Percentiles rank a stretch among this genome's conserved stretches.
Evolutionary conservation across 345 rosid species (phyloP).

Genomic region (Gossypium anomalum): DNA sequence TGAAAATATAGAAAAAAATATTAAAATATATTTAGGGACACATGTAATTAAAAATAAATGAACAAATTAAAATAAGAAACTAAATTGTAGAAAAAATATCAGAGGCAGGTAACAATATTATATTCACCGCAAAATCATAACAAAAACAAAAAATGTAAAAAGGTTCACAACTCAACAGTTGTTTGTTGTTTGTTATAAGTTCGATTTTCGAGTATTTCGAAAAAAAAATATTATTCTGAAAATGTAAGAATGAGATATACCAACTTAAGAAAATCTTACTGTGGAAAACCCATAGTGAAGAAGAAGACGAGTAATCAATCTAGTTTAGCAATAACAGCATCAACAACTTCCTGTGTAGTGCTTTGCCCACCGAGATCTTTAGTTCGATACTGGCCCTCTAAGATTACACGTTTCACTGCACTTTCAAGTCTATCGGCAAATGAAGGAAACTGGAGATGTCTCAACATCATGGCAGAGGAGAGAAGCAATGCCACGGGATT

Average conservation of each 20-base stretch:
- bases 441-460: constrained; percentile 4
- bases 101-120: neutral
- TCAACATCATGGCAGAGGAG: constrained; percentile 9
- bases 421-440: neutral
- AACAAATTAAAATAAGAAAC: no score
- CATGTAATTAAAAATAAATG: no score
- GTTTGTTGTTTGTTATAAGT: neutral
- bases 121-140: neutral
- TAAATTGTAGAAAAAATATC: no score
- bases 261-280: neutral
- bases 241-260: neutral
- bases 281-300: neutral
- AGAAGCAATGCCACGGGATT: constrained; percentile 2
- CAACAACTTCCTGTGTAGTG: neutral
- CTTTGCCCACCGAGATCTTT: neutral
- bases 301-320: neutral
- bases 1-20: no score
- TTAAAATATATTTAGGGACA: no score
- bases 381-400: neutral
- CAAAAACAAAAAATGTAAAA: neutral
- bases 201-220: neutral
- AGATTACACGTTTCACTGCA: neutral
- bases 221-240: neutral
- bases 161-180: neutral
- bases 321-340: neutral